Conservation (phyloP, 768 basidiomycete genomes). For the Amanita pseudoporphyria region DNA sequence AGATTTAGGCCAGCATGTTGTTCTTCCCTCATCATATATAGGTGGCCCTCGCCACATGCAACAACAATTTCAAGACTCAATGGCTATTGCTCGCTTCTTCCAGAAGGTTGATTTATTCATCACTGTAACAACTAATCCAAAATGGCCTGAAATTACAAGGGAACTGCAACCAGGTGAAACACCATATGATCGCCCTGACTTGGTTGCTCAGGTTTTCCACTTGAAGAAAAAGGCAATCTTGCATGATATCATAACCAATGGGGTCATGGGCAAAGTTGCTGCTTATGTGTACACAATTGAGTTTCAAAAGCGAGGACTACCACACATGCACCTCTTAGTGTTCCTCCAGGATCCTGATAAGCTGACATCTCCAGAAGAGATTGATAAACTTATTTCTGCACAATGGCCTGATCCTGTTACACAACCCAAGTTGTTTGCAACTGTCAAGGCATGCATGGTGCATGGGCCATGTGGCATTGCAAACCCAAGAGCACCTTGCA, state of each 20-base stretch:
- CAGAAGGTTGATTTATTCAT: constrained; percentile 32
- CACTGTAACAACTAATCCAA: constrained; percentile 35
- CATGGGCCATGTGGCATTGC: constrained; percentile 29
- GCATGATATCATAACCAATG: constrained; percentile 22
- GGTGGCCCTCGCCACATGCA: constrained; percentile 28
- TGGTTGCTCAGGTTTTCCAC: constrained; percentile 36
- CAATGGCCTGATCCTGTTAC: constrained; percentile 25
- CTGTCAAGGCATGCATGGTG: constrained; percentile 26
- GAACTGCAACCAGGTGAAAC: constrained; percentile 30
- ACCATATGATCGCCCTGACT: constrained; percentile 33
- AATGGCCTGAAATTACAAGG: constrained; percentile 28
- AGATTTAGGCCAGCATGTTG: not conserved
- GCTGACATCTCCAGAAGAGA: too few relatives aligned
- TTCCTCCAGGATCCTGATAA: constrained; percentile 26
- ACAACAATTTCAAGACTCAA: constrained; percentile 28
- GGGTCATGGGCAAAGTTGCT: constrained; percentile 30
- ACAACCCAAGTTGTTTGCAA: constrained; percentile 22
- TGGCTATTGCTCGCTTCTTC: constrained; percentile 26
- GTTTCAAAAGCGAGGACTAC: constrained; percentile 48
- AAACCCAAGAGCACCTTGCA: constrained; percentile 24
- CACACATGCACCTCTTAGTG: constrained; percentile 43
- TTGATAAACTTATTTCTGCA: too few relatives aligned
- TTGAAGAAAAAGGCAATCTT: constrained; percentile 28
- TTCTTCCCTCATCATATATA: constrained; percentile 28
- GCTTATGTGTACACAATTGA: constrained; percentile 44